phyloP scores from a whole-genome alignment of 2,329 filamentous ascomycete species.

The Stagonosporopsis rhizophila region DNA sequence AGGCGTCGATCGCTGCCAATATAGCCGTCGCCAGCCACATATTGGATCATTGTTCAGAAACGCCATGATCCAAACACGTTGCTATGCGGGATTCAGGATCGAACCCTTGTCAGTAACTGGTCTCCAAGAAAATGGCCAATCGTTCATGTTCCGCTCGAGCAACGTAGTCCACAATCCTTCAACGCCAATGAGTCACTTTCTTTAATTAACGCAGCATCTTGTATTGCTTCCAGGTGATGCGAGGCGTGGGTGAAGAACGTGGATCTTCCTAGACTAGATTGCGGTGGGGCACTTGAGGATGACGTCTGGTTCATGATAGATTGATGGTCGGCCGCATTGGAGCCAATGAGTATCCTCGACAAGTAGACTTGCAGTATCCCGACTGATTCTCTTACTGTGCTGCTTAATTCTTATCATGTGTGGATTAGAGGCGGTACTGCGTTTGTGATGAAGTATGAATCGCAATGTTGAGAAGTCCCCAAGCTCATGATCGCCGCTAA shows the following conservation, averaged over 20 bases:
- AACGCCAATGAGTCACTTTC: too few relatives aligned
- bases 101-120: background rate
- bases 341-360: too few relatives aligned
- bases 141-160: background rate
- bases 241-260: background rate
- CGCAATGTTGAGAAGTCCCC: background rate
- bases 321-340: too few relatives aligned
- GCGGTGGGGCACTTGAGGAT: background rate
- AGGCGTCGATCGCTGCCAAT: too few relatives aligned
- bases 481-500: slow-evolving; percentile 11
- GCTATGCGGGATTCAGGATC: background rate
- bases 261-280: background rate
- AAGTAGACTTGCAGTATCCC: too few relatives aligned
- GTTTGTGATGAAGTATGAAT: background rate
- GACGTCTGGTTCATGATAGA: background rate
- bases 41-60: background rate
- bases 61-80: background rate
- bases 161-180: background rate
- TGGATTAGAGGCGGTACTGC: too few relatives aligned
- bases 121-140: background rate
- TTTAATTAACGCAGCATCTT: too few relatives aligned
- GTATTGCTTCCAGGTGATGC: background rate
- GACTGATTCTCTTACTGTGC: too few relatives aligned
- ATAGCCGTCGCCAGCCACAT: too few relatives aligned
- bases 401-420: too few relatives aligned